Evolutionary conservation across 2,329 filamentous ascomycete genomes (phyloP).

Genomic region (Fusarium mangiferae): DNA sequence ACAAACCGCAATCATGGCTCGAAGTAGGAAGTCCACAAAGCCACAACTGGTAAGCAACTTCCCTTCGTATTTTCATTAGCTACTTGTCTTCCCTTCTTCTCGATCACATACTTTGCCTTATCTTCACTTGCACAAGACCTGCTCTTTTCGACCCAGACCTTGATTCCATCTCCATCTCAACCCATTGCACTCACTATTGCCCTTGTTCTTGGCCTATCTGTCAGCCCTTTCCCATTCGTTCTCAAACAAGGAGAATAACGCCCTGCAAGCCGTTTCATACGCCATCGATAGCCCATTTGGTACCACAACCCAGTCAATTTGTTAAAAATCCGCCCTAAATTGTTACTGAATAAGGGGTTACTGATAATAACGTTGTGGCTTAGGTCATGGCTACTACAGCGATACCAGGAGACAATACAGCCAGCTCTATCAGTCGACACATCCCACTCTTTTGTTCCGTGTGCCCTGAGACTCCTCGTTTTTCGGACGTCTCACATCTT

Average conservation of each 20-base stretch:
- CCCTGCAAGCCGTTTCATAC: slow-evolving; percentile 2
- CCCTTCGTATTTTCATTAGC: slow-evolving; percentile 1
- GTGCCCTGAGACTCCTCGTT: slow-evolving; percentile 81
- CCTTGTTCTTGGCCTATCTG: slow-evolving; percentile 22
- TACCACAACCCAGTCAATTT: not conserved
- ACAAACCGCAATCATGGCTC: slow-evolving; percentile 24
- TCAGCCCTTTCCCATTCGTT: slow-evolving; percentile 44
- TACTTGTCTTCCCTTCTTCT: slow-evolving; percentile 31
- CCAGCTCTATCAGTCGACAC: slow-evolving; percentile 42
- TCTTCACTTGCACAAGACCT: slow-evolving; percentile 30
- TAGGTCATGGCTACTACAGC: slow-evolving; percentile 53
- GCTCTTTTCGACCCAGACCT: slow-evolving; percentile 38
- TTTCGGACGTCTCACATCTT: slow-evolving; percentile 91
- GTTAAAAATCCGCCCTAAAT: not conserved
- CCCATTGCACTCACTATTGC: slow-evolving; percentile 23
- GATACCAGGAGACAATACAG: slow-evolving; percentile 30
- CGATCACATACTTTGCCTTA: slow-evolving; percentile 1
- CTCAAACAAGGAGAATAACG: not conserved
- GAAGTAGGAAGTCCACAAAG: slow-evolving; percentile 34
- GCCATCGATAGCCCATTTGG: not conserved
- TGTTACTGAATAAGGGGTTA: not conserved
- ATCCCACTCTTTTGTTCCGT: slow-evolving; percentile 84
- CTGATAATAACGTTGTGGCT: slow-evolving; percentile 34
- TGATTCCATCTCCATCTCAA: slow-evolving; percentile 30
- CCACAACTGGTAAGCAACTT: slow-evolving; percentile 29